Conservation (phyloP, 1,284 basidiomycete genomes). For the Ceratobasidium sp. region DNA sequence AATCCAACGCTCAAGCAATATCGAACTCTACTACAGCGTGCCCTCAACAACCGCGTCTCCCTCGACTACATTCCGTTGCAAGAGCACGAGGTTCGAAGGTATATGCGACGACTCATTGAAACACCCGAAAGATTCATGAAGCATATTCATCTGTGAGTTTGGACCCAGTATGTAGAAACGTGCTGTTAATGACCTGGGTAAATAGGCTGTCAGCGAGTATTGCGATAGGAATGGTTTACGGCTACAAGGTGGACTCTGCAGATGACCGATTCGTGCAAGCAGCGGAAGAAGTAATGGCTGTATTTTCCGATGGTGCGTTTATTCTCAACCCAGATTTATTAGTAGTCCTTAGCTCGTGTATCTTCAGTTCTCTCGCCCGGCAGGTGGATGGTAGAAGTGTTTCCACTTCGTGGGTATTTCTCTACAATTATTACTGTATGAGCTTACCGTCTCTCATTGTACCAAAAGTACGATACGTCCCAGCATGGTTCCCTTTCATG, state of each 20-base stretch:
- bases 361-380: conserved; percentile 12
- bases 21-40: conserved; percentile 33
- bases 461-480: conserved; percentile 50
- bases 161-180: neutral
- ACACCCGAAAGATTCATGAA: conserved; percentile 25
- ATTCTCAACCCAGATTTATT: no score
- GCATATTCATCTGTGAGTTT: conserved; percentile 26
- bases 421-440: neutral
- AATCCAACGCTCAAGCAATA: conserved; percentile 17
- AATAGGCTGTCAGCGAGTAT: conserved; percentile 29
- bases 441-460: neutral
- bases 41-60: conserved; percentile 34
- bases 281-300: conserved; percentile 23
- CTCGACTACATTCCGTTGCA: conserved; percentile 33
- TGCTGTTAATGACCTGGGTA: no score
- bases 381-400: conserved; percentile 30
- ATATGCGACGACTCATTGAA: conserved; percentile 10
- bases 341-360: neutral
- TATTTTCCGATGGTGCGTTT: conserved; percentile 13
- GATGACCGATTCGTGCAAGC: conserved; percentile 21
- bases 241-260: conserved; percentile 26
- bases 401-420: conserved; percentile 16
- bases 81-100: conserved; percentile 24
- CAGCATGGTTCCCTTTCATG: conserved; percentile 52
- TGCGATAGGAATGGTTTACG: conserved; percentile 32